Conservation (phyloP, 805 yeast genomes). For the Saturnispora dispora region DNA sequence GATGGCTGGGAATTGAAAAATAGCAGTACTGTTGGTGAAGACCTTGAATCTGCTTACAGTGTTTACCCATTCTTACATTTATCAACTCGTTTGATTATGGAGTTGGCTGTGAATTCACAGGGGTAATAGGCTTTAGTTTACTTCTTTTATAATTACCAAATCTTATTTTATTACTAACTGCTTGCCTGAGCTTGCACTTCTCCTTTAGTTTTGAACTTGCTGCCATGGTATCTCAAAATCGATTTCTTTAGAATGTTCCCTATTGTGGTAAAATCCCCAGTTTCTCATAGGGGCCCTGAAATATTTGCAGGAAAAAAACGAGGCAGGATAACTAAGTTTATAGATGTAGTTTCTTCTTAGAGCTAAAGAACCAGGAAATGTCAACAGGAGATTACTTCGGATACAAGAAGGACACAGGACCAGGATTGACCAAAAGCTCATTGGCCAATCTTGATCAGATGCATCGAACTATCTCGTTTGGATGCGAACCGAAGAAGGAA, state of each 20-base stretch:
- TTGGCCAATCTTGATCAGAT: neutral
- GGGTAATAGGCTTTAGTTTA: constrained; percentile 13
- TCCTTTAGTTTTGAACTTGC: neutral
- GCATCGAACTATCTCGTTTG: constrained; percentile 6
- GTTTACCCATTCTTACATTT: constrained; percentile 93
- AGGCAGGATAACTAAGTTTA: neutral
- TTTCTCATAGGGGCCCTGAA: neutral
- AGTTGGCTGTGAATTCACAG: constrained; percentile 89
- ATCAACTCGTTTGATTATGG: constrained; percentile 90
- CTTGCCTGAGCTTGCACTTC: no score
- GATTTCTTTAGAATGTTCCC: neutral
- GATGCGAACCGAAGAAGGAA: constrained; percentile 1
- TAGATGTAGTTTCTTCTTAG: neutral
- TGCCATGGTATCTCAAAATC: neutral
- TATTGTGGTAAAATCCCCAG: neutral
- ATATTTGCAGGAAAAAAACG: neutral
- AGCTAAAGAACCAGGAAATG: neutral
- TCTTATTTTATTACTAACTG: no score
- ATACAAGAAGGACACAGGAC: neutral
- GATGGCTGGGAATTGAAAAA: constrained; percentile 83
- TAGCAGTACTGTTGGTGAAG: constrained; percentile 38
- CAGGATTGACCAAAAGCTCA: neutral
- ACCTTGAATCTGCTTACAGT: constrained; percentile 80
- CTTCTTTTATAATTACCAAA: neutral
- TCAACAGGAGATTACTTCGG: constrained; percentile 1